Base-by-base conservation (phyloP, 345 rosid species). In the Lepidium aucheri region DNA sequence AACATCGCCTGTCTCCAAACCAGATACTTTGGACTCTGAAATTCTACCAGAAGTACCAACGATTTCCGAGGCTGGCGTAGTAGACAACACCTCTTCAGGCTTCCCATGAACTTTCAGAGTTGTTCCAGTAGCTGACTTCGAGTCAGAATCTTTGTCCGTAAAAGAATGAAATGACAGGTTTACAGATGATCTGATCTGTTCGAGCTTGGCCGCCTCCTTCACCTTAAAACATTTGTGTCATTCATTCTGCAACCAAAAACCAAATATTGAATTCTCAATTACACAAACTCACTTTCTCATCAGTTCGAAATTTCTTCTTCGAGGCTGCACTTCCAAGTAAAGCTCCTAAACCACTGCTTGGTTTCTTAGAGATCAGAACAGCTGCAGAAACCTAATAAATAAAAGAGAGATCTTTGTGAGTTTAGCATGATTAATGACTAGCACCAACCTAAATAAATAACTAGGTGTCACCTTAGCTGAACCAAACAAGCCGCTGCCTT, bases 311-410 rank as follows among this genome's bases (percentile, higher is more conserved):
- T 57, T 78, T 86, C 70, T 78, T 86, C 80, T 84, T 90, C 22
- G 87, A 55, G 55, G 72, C 72, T 59, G 72, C 65, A 58, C 22
- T 65, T 59, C 72, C 76, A 49, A 88, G 72, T 72, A 94, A 71
- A 12, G 91, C 88, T 63, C 91, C 96, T 59, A 94, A 78, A 69
- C 84, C 86, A 71, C 89, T 79, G 66, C 78, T 77, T 53, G 96
- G 89, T 76, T 88, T 88, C 87, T 81, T 90, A 46, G 74, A 78
- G 35, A 73, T 58, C 17, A 43, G 2, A 77, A 90, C 85, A 32
- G 88, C 81, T 44, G 72, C 85, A 70, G 83, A 53, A 70, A 44
- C 82, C 97, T 90, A 70, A 38, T 43, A 54, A 60, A 58, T 14
- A 43, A 67, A 54, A 56, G 55, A 63, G 14, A 45, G 44, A 40